Conservation (phyloP, 345 rosid genomes). For the Hibiscus syriacus region DNA sequence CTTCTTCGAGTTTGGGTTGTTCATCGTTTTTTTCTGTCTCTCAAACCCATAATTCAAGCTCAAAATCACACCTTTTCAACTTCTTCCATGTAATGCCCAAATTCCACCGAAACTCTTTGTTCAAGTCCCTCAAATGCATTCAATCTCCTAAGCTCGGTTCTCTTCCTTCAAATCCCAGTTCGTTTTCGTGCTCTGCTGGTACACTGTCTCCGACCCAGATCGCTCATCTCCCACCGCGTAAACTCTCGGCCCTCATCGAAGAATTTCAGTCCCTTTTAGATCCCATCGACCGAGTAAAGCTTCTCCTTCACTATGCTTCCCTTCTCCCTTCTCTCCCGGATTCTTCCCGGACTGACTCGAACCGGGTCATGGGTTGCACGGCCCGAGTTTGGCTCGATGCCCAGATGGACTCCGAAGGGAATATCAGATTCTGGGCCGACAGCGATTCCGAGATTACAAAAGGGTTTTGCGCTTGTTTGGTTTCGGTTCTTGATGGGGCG, state of each 20-base stretch:
- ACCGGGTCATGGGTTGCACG: slow-evolving; percentile 97
- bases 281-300: slow-evolving; percentile 60
- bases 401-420: slow-evolving; percentile 47
- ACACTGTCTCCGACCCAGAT: slow-evolving; percentile 39
- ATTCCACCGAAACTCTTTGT: slow-evolving; percentile 8
- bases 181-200: slow-evolving; percentile 51
- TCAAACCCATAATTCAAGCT: slow-evolving; percentile 18
- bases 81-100: slow-evolving; percentile 15
- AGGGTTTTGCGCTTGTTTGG: slow-evolving; percentile 74
- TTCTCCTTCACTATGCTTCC: slow-evolving; percentile 55
- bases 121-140: slow-evolving; percentile 30
- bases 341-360: slow-evolving; percentile 50
- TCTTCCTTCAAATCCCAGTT: slow-evolving; percentile 12
- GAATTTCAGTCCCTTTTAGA: slow-evolving; percentile 61
- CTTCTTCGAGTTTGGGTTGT: slow-evolving; percentile 13
- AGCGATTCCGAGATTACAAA: slow-evolving; percentile 81
- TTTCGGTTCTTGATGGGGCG: slow-evolving; percentile 58
- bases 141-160: slow-evolving; percentile 19
- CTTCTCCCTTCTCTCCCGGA: slow-evolving; percentile 51
- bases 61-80: slow-evolving; percentile 22
- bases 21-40: slow-evolving; percentile 16
- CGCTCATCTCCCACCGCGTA: slow-evolving; percentile 35
- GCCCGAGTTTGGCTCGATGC: slow-evolving; percentile 86
- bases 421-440: slow-evolving; percentile 70
- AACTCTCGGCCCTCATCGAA: slow-evolving; percentile 41